Evolutionary conservation across 495 filamentous ascomycete species (phyloP).

Genomic region (Trichoderma gamsii): DNA sequence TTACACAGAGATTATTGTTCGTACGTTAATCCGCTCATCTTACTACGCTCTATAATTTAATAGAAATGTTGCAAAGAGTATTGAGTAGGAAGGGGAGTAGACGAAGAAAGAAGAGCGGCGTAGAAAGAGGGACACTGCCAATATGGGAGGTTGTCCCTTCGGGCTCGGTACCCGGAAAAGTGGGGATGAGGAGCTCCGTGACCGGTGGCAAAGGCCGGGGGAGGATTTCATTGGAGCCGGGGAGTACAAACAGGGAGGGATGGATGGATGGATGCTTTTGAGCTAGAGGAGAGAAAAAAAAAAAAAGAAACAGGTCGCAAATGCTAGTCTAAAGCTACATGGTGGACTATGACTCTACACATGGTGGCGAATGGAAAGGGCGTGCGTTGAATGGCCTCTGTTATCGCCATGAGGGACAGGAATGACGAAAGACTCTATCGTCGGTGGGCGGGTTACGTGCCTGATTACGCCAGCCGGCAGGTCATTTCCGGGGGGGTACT

Average conservation of each 20-base stretch:
- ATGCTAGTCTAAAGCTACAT: no score
- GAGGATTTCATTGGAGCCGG: background rate
- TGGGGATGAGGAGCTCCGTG: background rate
- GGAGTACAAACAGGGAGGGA: no score
- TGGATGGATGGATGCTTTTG: no score
- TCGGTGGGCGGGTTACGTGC: conserved; percentile 4
- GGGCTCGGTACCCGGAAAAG: conserved; percentile 13
- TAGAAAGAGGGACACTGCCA: background rate
- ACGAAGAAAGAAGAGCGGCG: background rate
- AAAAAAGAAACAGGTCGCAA: no score
- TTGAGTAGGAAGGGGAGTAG: background rate
- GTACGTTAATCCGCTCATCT: no score
- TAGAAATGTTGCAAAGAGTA: background rate
- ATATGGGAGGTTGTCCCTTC: background rate
- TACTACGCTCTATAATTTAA: background rate
- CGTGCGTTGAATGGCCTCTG: background rate
- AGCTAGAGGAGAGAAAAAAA: no score
- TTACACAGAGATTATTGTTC: no score
- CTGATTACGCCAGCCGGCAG: background rate
- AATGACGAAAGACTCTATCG: conserved; percentile 1
- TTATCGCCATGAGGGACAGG: background rate
- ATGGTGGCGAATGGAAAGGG: no score
- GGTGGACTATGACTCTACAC: no score
- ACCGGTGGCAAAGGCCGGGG: conserved; percentile 7
- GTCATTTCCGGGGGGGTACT: background rate